These are phyloP conservation scores for Emergomyces pasteurianus DNA, from an alignment of 2,329 filamentous ascomycete species.

Conservation along the genomic window DNA sequence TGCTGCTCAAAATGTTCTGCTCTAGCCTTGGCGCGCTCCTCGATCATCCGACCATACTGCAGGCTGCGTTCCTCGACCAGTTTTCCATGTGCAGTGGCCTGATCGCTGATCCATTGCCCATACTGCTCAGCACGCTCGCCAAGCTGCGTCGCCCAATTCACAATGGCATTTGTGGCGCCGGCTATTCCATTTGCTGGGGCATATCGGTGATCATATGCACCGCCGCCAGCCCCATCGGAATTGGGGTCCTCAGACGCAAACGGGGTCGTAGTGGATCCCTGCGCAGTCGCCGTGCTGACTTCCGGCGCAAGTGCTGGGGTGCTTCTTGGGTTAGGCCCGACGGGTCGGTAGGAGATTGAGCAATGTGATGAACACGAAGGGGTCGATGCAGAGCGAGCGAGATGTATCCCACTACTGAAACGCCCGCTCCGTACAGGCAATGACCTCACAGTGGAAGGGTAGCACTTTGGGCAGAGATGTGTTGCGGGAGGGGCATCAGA, in stretches of 20 bases:
- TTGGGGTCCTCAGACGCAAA: neutral
- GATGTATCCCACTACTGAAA: neutral
- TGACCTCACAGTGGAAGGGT: conserved; percentile 25
- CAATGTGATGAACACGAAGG: neutral
- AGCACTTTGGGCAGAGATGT: conserved; percentile 29
- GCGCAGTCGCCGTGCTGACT: neutral
- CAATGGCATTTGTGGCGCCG: conserved; percentile 5
- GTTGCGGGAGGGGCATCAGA: conserved; percentile 22
- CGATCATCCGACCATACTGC: conserved; percentile 26
- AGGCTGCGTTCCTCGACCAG: conserved; percentile 24
- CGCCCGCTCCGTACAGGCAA: conserved; percentile 16
- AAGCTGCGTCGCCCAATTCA: conserved; percentile 23
- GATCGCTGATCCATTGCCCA: conserved; percentile 26
- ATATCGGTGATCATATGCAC: conserved; percentile 13
- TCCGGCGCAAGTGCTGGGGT: neutral
- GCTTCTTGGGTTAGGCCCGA: conserved; percentile 1
- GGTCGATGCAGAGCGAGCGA: conserved; percentile 1
- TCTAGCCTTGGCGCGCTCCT: conserved; percentile 27
- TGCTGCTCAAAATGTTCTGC: conserved; percentile 29
- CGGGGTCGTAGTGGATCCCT: neutral
- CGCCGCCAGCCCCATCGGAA: conserved; percentile 6
- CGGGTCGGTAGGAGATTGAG: conserved; percentile 9
- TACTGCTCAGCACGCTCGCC: conserved; percentile 29
- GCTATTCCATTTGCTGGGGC: conserved; percentile 12
- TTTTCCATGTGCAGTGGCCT: conserved; percentile 24